Evolutionary conservation across 768 basidiomycete genomes (phyloP).

Genomic region (Suillus alpinus): DNA sequence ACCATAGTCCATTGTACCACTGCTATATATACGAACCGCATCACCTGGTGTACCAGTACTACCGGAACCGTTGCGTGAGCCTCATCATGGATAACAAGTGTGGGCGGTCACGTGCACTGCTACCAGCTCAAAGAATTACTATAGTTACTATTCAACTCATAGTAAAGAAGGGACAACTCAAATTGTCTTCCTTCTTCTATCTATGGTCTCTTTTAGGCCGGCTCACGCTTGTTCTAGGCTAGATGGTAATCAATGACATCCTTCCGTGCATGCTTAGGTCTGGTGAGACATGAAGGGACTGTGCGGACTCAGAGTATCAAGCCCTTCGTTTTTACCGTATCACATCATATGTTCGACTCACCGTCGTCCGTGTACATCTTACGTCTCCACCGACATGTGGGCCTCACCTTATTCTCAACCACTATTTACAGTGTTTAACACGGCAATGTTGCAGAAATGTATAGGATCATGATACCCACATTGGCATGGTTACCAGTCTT

Average conservation of each 20-base stretch:
- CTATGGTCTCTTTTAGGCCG: no score
- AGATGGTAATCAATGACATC: no score
- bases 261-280: no score
- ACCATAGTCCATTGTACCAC: background rate
- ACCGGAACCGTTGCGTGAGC: no score
- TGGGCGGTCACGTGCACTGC: no score
- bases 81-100: no score
- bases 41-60: background rate
- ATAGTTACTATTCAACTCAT: no score
- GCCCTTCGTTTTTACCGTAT: background rate
- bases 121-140: no score
- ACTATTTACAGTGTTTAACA: background rate
- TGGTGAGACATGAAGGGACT: background rate
- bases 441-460: background rate
- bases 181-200: no score
- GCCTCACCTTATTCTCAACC: background rate
- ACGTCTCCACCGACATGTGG: background rate
- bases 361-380: background rate
- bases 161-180: no score
- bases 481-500: background rate
- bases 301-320: background rate
- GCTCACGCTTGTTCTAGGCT: no score
- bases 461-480: background rate
- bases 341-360: background rate
- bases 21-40: background rate